These are phyloP conservation scores for Cladosporium sp. DNA, from an alignment of 2,329 filamentous ascomycete genomes.

Conservation along the genomic window DNA sequence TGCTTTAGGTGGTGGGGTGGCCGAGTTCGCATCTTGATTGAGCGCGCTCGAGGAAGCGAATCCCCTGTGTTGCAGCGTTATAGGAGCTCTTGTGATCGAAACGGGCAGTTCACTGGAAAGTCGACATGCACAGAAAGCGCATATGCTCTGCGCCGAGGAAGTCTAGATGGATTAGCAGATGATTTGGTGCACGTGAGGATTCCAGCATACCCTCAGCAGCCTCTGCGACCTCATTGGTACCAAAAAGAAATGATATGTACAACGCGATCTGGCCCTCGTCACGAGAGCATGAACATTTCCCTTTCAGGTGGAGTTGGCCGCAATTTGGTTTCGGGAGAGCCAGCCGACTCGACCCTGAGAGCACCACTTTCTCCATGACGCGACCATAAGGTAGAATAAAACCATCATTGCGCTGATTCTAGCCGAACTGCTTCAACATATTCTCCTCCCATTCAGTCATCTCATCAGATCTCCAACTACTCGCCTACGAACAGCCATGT, in stretches of 20 bases:
- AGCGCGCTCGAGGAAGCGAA: background rate
- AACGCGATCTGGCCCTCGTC: background rate
- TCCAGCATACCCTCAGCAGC: slow-evolving; percentile 22
- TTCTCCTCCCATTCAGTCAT: too few species aligned
- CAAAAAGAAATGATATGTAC: background rate
- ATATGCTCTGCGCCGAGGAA: slow-evolving; percentile 27
- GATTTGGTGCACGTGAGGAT: background rate
- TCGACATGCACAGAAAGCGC: slow-evolving; percentile 32
- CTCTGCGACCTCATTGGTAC: slow-evolving; percentile 26
- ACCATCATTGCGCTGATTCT: too few species aligned
- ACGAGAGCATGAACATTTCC: background rate
- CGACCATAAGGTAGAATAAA: background rate
- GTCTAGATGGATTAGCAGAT: slow-evolving; percentile 7
- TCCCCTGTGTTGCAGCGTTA: background rate
- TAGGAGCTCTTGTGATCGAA: background rate
- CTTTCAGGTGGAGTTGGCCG: background rate
- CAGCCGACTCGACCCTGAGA: slow-evolving; percentile 4
- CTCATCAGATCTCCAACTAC: background rate
- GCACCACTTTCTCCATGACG: slow-evolving; percentile 2
- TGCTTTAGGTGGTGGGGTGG: background rate
- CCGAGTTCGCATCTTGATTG: background rate
- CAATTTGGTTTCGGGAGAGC: slow-evolving; percentile 8
- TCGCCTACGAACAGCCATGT: slow-evolving; percentile 17
- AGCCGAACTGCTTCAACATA: background rate
- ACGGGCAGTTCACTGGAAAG: slow-evolving; percentile 20